These are phyloP conservation scores for Kingdonia uniflora DNA, from an alignment of 164 flowering plant genomes.

Conservation along the genomic window DNA sequence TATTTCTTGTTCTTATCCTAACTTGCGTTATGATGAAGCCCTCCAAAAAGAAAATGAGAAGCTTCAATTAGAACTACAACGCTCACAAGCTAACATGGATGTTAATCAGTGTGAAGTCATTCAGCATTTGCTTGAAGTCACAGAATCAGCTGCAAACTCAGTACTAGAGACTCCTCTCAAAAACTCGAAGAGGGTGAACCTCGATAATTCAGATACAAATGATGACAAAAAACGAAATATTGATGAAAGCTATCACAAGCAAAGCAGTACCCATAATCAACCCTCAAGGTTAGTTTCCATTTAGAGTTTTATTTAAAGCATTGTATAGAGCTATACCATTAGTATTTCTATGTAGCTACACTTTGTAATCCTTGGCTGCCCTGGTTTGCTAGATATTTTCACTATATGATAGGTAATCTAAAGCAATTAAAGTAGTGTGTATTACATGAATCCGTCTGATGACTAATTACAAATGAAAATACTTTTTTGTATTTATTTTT, in stretches of 20 bases:
- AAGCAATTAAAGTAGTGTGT: too few relatives aligned
- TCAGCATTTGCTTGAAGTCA: slow-evolving; percentile 67
- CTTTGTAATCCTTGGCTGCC: too few relatives aligned
- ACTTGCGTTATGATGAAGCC: slow-evolving; percentile 54
- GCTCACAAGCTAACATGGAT: too few relatives aligned
- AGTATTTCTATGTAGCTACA: too few relatives aligned
- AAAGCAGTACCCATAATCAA: slow-evolving; percentile 16
- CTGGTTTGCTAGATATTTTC: too few relatives aligned
- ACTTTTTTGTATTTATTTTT: too few relatives aligned
- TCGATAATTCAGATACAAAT: slow-evolving; percentile 20
- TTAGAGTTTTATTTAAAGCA: too few relatives aligned
- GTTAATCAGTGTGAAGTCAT: slow-evolving; percentile 73
- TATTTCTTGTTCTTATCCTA: slow-evolving; percentile 82
- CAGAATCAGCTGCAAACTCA: slow-evolving; percentile 52
- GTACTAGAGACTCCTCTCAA: slow-evolving; percentile 31
- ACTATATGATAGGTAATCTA: too few relatives aligned
- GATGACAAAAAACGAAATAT: slow-evolving; percentile 23
- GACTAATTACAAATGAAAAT: too few relatives aligned
- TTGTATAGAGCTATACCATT: too few relatives aligned
- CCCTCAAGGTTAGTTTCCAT: slow-evolving; percentile 41
- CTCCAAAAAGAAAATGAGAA: slow-evolving; percentile 73
- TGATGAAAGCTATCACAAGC: slow-evolving; percentile 25
- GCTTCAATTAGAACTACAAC: slow-evolving; percentile 74
- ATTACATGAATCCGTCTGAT: too few relatives aligned
- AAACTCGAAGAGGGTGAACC: slow-evolving; percentile 36